phyloP scores from a whole-genome alignment of 805 yeast species.

The Pichia exigua region DNA sequence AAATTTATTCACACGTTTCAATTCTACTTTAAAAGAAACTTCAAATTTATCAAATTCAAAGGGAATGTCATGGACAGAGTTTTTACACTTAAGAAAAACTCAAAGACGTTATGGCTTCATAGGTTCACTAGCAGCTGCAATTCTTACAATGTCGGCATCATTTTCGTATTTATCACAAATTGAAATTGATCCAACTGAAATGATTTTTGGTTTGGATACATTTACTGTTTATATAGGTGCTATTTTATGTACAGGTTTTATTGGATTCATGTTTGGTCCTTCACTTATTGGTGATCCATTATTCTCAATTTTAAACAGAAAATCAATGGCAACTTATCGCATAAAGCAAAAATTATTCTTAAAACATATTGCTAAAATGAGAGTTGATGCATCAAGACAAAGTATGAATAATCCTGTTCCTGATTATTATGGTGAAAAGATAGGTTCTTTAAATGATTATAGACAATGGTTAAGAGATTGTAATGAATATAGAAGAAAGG shows the following conservation, averaged over 20 bases:
- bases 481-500: constrained; percentile 78
- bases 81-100: constrained; percentile 65
- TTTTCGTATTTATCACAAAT: constrained; percentile 72
- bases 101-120: constrained; percentile 63
- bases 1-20: constrained; percentile 3
- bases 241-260: constrained; percentile 59
- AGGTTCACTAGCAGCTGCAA: constrained; percentile 61
- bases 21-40: constrained; percentile 6
- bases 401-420: constrained; percentile 92
- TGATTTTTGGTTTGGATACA: constrained; percentile 88
- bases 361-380: constrained; percentile 61
- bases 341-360: constrained; percentile 68
- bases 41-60: constrained; percentile 14
- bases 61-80: constrained; percentile 67
- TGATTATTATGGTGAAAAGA: constrained; percentile 97
- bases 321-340: constrained; percentile 38
- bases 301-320: constrained; percentile 49
- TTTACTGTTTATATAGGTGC: constrained; percentile 71
- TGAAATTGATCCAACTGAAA: constrained; percentile 84
- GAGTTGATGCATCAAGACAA: constrained; percentile 91
- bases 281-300: constrained; percentile 57
- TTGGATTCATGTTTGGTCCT: constrained; percentile 84
- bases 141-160: constrained; percentile 57
- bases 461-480: constrained; percentile 96
- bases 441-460: constrained; percentile 76